Evolutionary conservation across 2,329 filamentous ascomycete genomes (phyloP), one percentile per base, ranked within the genome.

Genomic region (Pseudogymnoascus verrucosus): DNA sequence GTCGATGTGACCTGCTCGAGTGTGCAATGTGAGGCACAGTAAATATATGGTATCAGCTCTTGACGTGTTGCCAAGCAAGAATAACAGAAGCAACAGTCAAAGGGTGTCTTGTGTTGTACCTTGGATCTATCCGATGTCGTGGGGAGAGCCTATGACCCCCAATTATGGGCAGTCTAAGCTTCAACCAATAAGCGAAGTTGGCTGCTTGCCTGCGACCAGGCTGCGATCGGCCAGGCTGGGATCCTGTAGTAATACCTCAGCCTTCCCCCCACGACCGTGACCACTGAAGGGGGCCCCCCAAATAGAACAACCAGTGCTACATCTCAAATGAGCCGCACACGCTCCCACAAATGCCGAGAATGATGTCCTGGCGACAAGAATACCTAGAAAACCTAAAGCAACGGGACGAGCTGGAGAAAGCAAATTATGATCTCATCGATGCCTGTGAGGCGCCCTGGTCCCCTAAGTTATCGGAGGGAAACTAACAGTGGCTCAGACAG

Each of bases 371-470:
- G 90, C 84, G 88, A 71, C 86, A 90, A 68, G 89, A 96, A 71
- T 97, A 96, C 75, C 80, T 90, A 66, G 80, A 84, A 66, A 88
- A 89, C 68, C 81, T 98, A 68, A 83, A 86, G 69, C 87, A 89
- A 70, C 81, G 86, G 67, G 90, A 91, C 70, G 82, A 86, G 71
- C 82, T 85, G 67, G 89, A 91, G 71, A 82, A 85, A 71, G 80
- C 80, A 64, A 84, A 87, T 69, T 77, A 80, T 64, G 82, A 86
- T 62, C 83, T 96, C 66, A 89, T 96, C 71, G 83, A 91, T 73
- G 88, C 90, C 66, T 96, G 93, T 96, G 74, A 69, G 84, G 67
- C 23, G 34, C 39, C 19, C 37, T 19, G 31, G n/a, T 61, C 67
- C 23, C 74, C 42, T 39, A 63, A 61, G 21, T 31, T 31, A 31